Percentiles rank a stretch among this genome's conserved stretches.
phyloP scores from a whole-genome alignment of 2,329 filamentous ascomycete species.

The Madurella fahalii region DNA sequence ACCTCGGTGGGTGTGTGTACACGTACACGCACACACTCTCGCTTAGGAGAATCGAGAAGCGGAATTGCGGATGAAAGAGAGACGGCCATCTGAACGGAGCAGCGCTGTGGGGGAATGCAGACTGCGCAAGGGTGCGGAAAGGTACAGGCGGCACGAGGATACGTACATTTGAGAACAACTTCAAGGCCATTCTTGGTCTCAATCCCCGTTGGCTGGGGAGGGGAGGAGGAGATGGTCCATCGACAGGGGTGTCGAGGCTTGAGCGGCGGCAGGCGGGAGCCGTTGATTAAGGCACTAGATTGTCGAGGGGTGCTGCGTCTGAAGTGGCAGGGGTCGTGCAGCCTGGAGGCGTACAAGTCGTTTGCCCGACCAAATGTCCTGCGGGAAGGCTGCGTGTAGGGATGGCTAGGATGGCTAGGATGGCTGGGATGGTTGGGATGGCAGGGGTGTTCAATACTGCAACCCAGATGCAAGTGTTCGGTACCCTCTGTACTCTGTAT shows the following conservation, averaged over 20 bases:
- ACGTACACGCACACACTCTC: neutral
- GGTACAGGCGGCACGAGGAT: slow-evolving; percentile 20
- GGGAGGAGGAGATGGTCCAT: neutral
- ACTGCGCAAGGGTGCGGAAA: slow-evolving; percentile 10
- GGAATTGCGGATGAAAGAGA: slow-evolving; percentile 4
- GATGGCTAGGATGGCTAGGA: no score
- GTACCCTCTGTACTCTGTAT: neutral
- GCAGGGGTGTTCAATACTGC: slow-evolving; percentile 18
- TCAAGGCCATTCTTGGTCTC: slow-evolving; percentile 8
- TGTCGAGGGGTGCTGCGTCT: slow-evolving; percentile 1
- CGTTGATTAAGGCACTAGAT: neutral
- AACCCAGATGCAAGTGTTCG: slow-evolving; percentile 7
- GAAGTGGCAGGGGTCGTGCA: slow-evolving; percentile 9
- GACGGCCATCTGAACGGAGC: neutral
- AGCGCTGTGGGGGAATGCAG: neutral
- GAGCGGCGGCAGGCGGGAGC: slow-evolving; percentile 15
- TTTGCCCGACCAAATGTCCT: no score
- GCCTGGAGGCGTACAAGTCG: neutral
- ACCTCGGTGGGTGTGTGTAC: neutral
- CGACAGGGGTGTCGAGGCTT: slow-evolving; percentile 11
- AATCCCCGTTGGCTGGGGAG: slow-evolving; percentile 1
- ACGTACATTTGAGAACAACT: slow-evolving; percentile 8
- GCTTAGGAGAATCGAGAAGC: slow-evolving; percentile 7
- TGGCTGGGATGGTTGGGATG: no score
- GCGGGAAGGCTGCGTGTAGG: no score